These are phyloP conservation scores for Cladosporium halotolerans DNA, from an alignment of 2,329 filamentous ascomycete species.

Conservation along the genomic window DNA sequence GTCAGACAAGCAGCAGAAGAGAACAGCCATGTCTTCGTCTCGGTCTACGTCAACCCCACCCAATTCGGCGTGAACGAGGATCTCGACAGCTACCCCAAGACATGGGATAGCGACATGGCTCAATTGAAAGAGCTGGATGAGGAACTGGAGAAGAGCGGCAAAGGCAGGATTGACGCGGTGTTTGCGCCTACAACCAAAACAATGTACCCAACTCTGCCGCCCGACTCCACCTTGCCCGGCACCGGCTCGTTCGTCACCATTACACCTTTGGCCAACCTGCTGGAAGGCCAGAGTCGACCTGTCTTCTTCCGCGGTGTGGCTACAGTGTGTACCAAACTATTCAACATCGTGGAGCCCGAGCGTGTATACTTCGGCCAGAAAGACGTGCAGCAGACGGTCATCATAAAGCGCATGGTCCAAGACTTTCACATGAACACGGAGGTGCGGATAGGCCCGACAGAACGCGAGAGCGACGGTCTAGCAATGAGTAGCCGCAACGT, in stretches of 20 bases:
- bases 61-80: slow-evolving; percentile 92
- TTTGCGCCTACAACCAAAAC: slow-evolving; percentile 76
- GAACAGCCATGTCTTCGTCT: slow-evolving; percentile 81
- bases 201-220: slow-evolving; percentile 81
- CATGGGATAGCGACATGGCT: slow-evolving; percentile 71
- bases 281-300: slow-evolving; percentile 80
- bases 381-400: slow-evolving; percentile 90
- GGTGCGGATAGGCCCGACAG: slow-evolving; percentile 68
- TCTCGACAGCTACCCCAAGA: slow-evolving; percentile 79
- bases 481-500: slow-evolving; percentile 92
- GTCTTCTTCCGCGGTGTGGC: slow-evolving; percentile 96
- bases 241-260: slow-evolving; percentile 87
- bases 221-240: slow-evolving; percentile 65
- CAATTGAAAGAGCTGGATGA: slow-evolving; percentile 62
- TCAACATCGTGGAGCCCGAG: slow-evolving; percentile 74
- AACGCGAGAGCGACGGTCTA: slow-evolving; percentile 72
- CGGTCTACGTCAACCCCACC: slow-evolving; percentile 92
- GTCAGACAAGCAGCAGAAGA: slow-evolving; percentile 77
- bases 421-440: slow-evolving; percentile 78
- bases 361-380: slow-evolving; percentile 94
- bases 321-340: slow-evolving; percentile 91
- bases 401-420: slow-evolving; percentile 77
- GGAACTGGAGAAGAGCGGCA: slow-evolving; percentile 52
- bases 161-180: slow-evolving; percentile 62
- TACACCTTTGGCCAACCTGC: slow-evolving; percentile 70